phyloP scores from a whole-genome alignment of 371 early-diverging fungal genomes.

The Nosema granulosis region DNA sequence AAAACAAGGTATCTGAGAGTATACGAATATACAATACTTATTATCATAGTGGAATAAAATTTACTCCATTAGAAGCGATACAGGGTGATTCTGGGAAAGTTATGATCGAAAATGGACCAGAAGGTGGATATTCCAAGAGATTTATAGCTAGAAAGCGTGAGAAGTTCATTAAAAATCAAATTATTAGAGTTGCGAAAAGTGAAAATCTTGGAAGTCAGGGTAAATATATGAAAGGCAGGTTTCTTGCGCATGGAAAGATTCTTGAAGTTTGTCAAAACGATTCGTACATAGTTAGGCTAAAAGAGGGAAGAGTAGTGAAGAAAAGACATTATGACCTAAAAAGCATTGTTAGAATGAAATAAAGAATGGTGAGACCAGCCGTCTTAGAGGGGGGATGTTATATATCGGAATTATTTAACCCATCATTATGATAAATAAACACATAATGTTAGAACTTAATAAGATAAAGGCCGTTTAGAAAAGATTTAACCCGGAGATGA shows the following conservation, averaged over 20 bases:
- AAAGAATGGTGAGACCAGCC: not conserved
- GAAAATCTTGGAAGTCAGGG: not conserved
- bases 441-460: too few species aligned
- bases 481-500: too few species aligned
- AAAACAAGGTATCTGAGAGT: not conserved
- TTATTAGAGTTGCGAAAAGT: not conserved
- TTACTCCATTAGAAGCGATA: constrained; percentile 6
- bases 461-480: too few species aligned
- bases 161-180: not conserved
- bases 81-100: constrained; percentile 4
- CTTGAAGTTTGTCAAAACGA: not conserved
- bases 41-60: constrained; percentile 1
- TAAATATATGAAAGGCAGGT: not conserved
- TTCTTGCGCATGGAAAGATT: not conserved
- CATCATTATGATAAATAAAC: not conserved
- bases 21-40: not conserved
- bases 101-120: constrained; percentile 18
- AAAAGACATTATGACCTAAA: constrained; percentile 2
- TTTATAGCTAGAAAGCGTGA: constrained; percentile 4
- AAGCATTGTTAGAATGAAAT: not conserved
- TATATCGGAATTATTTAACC: not conserved
- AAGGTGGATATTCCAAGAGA: constrained; percentile 11
- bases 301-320: not conserved
- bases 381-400: not conserved
- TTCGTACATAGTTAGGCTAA: not conserved